Evolutionary conservation across 768 basidiomycete genomes (phyloP).

Genomic region (Obba rivulosa): DNA sequence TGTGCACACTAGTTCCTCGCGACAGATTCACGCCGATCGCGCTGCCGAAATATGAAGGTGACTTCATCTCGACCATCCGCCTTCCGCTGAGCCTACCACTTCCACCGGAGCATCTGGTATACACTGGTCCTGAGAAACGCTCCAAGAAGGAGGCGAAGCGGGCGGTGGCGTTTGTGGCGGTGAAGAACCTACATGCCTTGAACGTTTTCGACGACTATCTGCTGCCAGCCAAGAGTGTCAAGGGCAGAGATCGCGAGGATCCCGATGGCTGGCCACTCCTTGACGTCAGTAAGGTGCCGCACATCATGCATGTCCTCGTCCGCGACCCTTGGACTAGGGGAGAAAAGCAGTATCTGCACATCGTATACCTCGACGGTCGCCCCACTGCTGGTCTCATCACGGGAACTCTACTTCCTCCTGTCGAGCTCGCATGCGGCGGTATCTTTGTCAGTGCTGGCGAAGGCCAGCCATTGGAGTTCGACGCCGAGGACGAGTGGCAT

Average conservation of each 20-base stretch:
- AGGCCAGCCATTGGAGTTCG: constrained; percentile 34
- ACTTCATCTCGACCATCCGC: constrained; percentile 51
- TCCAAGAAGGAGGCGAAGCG: constrained; percentile 82
- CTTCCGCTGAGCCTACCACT: constrained; percentile 69
- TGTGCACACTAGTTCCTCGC: constrained; percentile 74
- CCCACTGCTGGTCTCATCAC: constrained; percentile 61
- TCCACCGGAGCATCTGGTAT: constrained; percentile 45
- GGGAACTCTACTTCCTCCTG: constrained; percentile 48
- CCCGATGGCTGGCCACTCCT: constrained; percentile 41
- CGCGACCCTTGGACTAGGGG: constrained; percentile 64
- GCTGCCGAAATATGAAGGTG: constrained; percentile 56
- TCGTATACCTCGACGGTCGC: constrained; percentile 44
- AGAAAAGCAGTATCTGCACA: constrained; percentile 57
- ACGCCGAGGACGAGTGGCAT: constrained; percentile 39
- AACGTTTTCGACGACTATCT: constrained; percentile 81
- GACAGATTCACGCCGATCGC: constrained; percentile 63
- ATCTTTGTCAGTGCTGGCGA: constrained; percentile 30
- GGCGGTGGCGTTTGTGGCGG: constrained; percentile 75
- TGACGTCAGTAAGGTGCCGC: constrained; percentile 43
- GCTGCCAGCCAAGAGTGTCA: constrained; percentile 56
- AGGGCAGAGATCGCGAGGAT: constrained; percentile 45
- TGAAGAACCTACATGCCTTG: constrained; percentile 60
- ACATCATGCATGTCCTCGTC: constrained; percentile 54
- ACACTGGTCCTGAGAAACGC: constrained; percentile 50
- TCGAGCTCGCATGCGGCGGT: constrained; percentile 36